Base-by-base conservation (phyloP, 2,329 filamentous ascomycete species). In the Claviceps humidiphila region DNA sequence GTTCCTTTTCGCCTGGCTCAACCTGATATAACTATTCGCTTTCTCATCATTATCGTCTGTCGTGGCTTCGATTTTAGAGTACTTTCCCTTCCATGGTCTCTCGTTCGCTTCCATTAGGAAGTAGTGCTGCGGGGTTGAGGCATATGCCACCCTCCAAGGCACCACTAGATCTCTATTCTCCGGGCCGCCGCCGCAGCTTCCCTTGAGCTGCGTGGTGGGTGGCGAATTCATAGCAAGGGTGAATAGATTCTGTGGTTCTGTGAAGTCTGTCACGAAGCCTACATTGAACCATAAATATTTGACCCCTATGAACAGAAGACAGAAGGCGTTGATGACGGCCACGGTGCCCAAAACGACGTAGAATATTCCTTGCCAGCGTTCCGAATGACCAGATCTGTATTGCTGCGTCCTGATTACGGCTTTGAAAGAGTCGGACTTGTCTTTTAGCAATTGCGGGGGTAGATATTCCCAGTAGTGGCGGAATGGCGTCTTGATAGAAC, bases 161-260 rank as follows among this genome's bases (percentile, higher is more conserved):
- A 73, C 66, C 1, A 62, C 62, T 13, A 73, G 59, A 17, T 71
- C 66, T 13, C 58, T 58, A 47, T 60, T 61, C 30, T 60, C 53
- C 1, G 70, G 69, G 0, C 66, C 69, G 0, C 63, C 65, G 3
- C 68, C 69, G 53, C 70, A 72, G 53, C 63, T 66, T 0, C 70
- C 69, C 39, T 65, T 60, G 46, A 73, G 57, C 17, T 63, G 63
- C 4, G 54, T 51, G 39, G 65, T 70, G 2, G 69, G 68, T 1
- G 71, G 68, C 51, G 68, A 70, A 61, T 89, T 89, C 50, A 90
- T 72, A 2, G 85, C 83, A 0, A 89, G 67, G 0, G 81, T 73
- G 59, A 90, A 89, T 2, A 89, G 69, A 61, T 89, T 89, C 51
- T 84, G 80, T 1, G 86, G 84, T 60, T 91, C 86, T 0, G 82